Conservation (phyloP, 2,329 filamentous ascomycete genomes). For the Paecilomyces sp. region DNA sequence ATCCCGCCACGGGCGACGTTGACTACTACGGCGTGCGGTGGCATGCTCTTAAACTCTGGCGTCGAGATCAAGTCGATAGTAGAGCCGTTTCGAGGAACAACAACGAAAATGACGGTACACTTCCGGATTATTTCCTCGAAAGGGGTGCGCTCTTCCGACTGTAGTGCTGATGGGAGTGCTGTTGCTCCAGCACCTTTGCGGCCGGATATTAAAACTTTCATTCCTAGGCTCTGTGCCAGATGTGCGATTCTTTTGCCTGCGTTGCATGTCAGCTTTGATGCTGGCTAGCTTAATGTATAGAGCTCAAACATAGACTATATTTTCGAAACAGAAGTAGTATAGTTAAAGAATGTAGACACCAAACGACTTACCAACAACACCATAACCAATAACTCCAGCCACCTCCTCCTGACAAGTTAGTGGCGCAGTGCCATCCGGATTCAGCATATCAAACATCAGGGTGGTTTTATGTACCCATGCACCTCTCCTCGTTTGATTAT, state of each 20-base stretch:
- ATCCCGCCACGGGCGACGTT: slow-evolving; percentile 47
- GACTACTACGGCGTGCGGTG: slow-evolving; percentile 37
- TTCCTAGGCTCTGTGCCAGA: slow-evolving; percentile 40
- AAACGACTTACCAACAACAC: slow-evolving; percentile 33
- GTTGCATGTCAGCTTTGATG: slow-evolving; percentile 1
- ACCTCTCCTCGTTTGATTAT: slow-evolving; percentile 25
- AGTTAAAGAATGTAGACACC: neutral
- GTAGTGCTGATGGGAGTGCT: neutral
- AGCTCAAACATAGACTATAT: neutral
- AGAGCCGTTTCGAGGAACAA: slow-evolving; percentile 20
- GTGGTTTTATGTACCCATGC: slow-evolving; percentile 36
- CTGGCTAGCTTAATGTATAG: neutral
- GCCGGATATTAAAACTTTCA: slow-evolving; percentile 44
- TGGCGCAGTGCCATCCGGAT: slow-evolving; percentile 26
- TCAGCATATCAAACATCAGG: slow-evolving; percentile 22
- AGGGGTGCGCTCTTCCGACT: slow-evolving; percentile 8
- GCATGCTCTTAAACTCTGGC: slow-evolving; percentile 39
- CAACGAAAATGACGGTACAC: slow-evolving; percentile 24
- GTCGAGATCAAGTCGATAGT: slow-evolving; percentile 28
- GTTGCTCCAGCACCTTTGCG: slow-evolving; percentile 28
- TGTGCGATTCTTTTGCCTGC: slow-evolving; percentile 35
- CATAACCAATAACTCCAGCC: slow-evolving; percentile 45
- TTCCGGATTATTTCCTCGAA: slow-evolving; percentile 23
- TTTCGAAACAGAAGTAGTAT: neutral
- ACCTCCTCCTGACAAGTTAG: slow-evolving; percentile 43